phyloP scores from a whole-genome alignment of 441 rosid genomes.

The Aquilaria agallochum region DNA sequence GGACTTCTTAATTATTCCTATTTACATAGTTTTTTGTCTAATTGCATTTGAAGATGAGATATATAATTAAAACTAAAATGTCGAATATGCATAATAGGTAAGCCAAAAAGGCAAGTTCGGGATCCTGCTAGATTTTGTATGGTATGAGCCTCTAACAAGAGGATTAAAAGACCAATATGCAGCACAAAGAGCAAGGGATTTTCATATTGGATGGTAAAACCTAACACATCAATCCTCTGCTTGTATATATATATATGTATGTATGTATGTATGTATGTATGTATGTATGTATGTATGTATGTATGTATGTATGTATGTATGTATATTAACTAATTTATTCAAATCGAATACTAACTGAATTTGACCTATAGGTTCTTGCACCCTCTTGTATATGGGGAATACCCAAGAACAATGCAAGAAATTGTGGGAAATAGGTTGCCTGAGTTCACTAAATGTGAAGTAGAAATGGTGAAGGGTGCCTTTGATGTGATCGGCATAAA shows the following conservation, averaged over 20 bases:
- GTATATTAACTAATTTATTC: too few relatives aligned
- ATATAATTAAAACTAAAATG: too few relatives aligned
- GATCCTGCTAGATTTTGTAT: conserved; percentile 31
- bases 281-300: too few relatives aligned
- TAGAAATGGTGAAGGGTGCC: conserved; percentile 31
- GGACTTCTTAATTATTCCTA: too few relatives aligned
- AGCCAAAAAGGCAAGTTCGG: conserved; percentile 36
- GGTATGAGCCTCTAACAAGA: conserved; percentile 42
- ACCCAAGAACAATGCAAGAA: conserved; percentile 36
- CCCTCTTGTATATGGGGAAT: conserved; percentile 37
- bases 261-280: too few relatives aligned
- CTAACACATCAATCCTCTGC: neutral
- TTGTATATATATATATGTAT: too few relatives aligned
- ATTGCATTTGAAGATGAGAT: too few relatives aligned
- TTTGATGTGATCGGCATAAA: conserved; percentile 32
- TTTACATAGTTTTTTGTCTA: too few relatives aligned
- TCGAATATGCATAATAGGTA: conserved; percentile 2
- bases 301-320: too few relatives aligned
- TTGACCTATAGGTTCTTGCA: conserved; percentile 26
- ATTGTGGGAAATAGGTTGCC: conserved; percentile 35
- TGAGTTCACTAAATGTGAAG: conserved; percentile 22
- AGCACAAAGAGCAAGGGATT: conserved; percentile 38
- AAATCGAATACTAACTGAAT: neutral
- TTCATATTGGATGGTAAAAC: conserved; percentile 38
- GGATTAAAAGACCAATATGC: conserved; percentile 34